Conservation (phyloP, 1,284 basidiomycete species). For the Schizophyllum amplum region DNA sequence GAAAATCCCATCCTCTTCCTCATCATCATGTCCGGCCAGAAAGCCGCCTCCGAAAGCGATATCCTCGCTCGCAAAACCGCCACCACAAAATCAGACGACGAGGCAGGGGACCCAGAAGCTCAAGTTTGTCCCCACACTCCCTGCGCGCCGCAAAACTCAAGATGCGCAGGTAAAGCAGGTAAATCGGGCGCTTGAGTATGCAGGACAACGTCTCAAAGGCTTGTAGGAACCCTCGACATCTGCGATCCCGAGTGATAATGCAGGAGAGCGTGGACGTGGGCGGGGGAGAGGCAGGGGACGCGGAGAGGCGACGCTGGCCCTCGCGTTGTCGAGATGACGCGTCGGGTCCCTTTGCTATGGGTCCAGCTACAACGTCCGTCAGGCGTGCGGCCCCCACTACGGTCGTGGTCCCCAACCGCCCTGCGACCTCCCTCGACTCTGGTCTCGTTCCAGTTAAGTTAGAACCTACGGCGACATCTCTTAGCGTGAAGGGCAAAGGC, state of each 20-base stretch:
- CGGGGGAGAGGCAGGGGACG: slow-evolving; percentile 38
- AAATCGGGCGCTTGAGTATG: slow-evolving; percentile 11
- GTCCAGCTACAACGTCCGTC: slow-evolving; percentile 43
- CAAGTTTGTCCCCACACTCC: slow-evolving; percentile 73
- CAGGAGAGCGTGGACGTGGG: slow-evolving; percentile 39
- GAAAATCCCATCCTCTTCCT: neutral
- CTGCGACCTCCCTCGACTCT: neutral
- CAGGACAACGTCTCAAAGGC: slow-evolving; percentile 13
- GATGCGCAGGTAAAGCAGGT: slow-evolving; percentile 40
- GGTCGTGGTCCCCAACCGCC: neutral
- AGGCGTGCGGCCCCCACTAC: neutral
- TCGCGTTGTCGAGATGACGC: slow-evolving; percentile 63
- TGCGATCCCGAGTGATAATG: slow-evolving; percentile 22
- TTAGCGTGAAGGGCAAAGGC: neutral
- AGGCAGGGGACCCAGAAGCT: slow-evolving; percentile 65
- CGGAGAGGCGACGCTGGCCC: slow-evolving; percentile 42
- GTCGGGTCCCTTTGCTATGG: slow-evolving; percentile 80
- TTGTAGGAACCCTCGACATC: slow-evolving; percentile 43
- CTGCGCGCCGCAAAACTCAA: slow-evolving; percentile 56
- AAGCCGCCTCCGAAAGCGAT: slow-evolving; percentile 46
- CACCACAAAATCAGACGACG: slow-evolving; percentile 52
- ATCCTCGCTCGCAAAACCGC: slow-evolving; percentile 64
- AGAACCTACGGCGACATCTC: neutral
- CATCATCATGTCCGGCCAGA: neutral
- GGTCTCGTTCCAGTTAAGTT: neutral